Percentiles rank a stretch among this genome's conserved stretches.
Conservation (phyloP, 2,329 filamentous ascomycete species). For the Exophiala sp. region DNA sequence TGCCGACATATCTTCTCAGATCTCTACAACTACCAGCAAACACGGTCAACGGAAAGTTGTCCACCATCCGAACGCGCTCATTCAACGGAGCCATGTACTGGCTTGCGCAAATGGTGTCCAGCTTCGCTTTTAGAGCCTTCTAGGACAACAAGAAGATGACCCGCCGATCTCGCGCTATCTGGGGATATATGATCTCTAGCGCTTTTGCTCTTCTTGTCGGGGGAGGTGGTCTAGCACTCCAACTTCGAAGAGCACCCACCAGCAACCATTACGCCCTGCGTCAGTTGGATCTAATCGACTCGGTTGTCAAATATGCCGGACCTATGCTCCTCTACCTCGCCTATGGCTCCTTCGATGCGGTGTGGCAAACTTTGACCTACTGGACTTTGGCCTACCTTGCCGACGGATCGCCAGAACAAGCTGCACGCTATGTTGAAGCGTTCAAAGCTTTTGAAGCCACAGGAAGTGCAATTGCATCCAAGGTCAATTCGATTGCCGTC, state of each 20-base stretch:
- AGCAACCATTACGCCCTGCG: too few relatives aligned
- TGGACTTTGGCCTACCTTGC: slow-evolving; percentile 52
- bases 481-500: slow-evolving; percentile 18
- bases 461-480: slow-evolving; percentile 61
- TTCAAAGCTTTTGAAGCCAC: slow-evolving; percentile 72
- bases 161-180: too few relatives aligned
- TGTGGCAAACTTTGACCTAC: slow-evolving; percentile 65
- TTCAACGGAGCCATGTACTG: slow-evolving; percentile 56
- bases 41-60: slow-evolving; percentile 50
- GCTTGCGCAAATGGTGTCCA: slow-evolving; percentile 50
- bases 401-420: slow-evolving; percentile 41
- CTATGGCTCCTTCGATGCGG: slow-evolving; percentile 65
- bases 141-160: too few relatives aligned
- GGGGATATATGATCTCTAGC: too few relatives aligned
- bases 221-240: slow-evolving; percentile 64
- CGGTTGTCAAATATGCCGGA: slow-evolving; percentile 33
- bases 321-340: slow-evolving; percentile 69
- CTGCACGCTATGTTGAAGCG: slow-evolving; percentile 46
- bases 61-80: slow-evolving; percentile 55
- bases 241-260: slow-evolving; percentile 30
- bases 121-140: too few relatives aligned
- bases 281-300: too few relatives aligned
- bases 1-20: too few relatives aligned
- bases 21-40: slow-evolving; percentile 67
- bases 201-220: slow-evolving; percentile 49